Conservation (phyloP, 805 yeast genomes). For the Saccharomycopsis oosterbeekiorum region DNA sequence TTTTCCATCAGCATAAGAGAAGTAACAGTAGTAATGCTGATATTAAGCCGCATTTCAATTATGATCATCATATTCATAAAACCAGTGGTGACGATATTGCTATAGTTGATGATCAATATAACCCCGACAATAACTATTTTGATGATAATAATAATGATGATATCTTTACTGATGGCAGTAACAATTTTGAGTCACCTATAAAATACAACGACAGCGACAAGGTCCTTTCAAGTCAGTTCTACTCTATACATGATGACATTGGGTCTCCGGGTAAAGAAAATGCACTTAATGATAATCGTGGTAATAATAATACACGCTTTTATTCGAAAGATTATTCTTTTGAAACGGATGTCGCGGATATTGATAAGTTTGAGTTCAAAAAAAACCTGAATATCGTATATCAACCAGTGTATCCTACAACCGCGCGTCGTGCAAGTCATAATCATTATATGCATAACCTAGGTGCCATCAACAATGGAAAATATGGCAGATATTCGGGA, state of each 20-base stretch:
- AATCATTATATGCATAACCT: not conserved
- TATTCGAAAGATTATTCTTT: not conserved
- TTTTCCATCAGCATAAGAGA: not conserved
- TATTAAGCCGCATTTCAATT: not conserved
- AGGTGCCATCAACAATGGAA: not conserved
- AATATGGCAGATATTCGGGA: not conserved
- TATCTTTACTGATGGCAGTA: not conserved
- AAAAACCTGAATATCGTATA: not conserved
- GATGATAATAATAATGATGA: not conserved
- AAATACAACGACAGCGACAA: not conserved
- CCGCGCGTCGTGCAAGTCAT: not conserved
- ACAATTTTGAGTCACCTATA: not conserved
- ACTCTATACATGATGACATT: not conserved
- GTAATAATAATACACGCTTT: not conserved
- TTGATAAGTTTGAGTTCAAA: not conserved
- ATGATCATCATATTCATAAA: not conserved
- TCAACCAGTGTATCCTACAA: not conserved
- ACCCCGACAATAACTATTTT: not conserved
- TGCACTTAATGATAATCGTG: not conserved
- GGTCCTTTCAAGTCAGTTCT: not conserved
- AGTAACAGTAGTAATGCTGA: not conserved
- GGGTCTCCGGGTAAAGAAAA: not conserved
- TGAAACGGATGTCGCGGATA: not conserved
- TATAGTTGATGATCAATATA: not conserved
- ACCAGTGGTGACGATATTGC: not conserved